Evolutionary conservation across 2,329 filamentous ascomycete species (phyloP), one percentile per base, ranked within the genome.

Genomic region (Microsporum canis): DNA sequence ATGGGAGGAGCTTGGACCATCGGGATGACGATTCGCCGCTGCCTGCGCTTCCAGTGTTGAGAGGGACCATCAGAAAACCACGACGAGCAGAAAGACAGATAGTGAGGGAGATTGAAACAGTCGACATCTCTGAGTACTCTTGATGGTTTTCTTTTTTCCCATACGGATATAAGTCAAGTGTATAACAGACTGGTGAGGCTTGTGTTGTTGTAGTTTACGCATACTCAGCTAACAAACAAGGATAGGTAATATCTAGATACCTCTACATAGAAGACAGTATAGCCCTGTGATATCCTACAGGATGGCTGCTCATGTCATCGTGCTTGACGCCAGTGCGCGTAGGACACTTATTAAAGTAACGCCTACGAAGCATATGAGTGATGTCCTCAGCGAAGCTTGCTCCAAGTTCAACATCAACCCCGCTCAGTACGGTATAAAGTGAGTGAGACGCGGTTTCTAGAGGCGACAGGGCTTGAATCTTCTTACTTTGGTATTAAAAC

Each of bases 241-340:
- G 10, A 5, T 51, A 51, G 3, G 27, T 3, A 10, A 27, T 51
- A 51, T 51, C 45, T 51, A 51, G 45, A 51, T 51, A 51, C 45
- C 27, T n/a, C 10, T 51, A 33, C 7, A 14, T 4, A 29, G 27
- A 51, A 1, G 3, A 51, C 45, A 51, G 23, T 14, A 29, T 51
- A 51, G 10, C 45, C 3, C 8, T 12, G 10, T 39, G 45, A 33
- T 41, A 38, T 5, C 27, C 38, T 5, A 55, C 51, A 34, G 64
- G 66, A 96, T 96, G 89, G 84, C 90, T 66, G 88, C 91, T 59
- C 88, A 94, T 72, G 90, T 97, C 62, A 87, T 91, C 67, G 89
- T 97, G 59, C 86, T 96, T 66, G 87, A 92, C 72, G 84, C 87
- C 43, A 85, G 89, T 67, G 82, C 91, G 67, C 86, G 88, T 66